Base-by-base conservation (phyloP, 208 protist species). In the Trypanosoma boissoni region DNA sequence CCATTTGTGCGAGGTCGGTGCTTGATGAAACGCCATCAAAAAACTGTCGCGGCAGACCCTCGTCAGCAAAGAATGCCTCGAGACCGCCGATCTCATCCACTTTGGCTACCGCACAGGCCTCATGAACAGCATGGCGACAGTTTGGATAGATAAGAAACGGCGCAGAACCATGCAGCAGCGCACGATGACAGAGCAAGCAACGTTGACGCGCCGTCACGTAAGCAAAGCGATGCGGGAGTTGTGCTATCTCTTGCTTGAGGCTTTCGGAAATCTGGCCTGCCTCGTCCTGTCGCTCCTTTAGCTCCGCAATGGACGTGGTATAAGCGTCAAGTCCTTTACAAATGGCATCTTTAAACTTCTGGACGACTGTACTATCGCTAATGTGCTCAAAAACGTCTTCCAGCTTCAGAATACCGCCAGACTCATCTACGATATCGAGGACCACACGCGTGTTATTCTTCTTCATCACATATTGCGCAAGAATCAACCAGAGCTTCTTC, bases 361-460 rank as follows among this genome's bases (percentile, higher is more conserved):
- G 83, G 27, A 99, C 93, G 2, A 88, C 66, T 4, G 72, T 78
- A 64, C 95, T 96, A 53, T 98, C 92, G 10, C 87, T 75, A 55
- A 99, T 94, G 58, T 91, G 86, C 18, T 80, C 91, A 26, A 99
- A 74, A 29, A 99, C 87, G 64, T 99, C 97, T 70, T 98, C 96
- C 20, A 98, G 91, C 52, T 88, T 92, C 36, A 99, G 71, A 26
- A 88, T 44, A 51, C 73, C 76, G 31, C 72, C 66, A n/a, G 81
- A 88, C 49, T 83, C 68, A 26, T 75, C 68, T 44, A 95, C 76
- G 31, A 95, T 63, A 20, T 57, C 62, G 24, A 94, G 86, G 5
- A 78, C 86, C n/a, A 85, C 80, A 41, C 85, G 79, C 26, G 93
- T 90, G 50, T 88, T 77, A 24, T 91, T 58, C 36, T 83, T 63